Evolutionary conservation across 805 yeast species (phyloP).

Genomic region (Yarrowia phangngaensis): DNA sequence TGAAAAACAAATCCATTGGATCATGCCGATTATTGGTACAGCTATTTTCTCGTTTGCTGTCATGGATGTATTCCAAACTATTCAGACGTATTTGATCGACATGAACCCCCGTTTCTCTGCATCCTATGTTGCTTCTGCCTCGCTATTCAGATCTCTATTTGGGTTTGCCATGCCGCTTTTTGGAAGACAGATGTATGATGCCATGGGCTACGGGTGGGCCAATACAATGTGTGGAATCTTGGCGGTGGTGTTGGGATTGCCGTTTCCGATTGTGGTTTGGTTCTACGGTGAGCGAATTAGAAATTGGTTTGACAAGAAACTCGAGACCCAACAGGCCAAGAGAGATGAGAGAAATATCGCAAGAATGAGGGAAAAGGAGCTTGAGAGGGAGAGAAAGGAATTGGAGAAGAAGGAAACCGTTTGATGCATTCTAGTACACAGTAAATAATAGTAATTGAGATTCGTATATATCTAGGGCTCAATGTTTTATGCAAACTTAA

Average conservation of each 20-base stretch:
- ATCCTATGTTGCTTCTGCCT: slow-evolving; percentile 64
- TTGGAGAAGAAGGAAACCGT: slow-evolving; percentile 2
- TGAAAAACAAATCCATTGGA: slow-evolving; percentile 53
- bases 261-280: slow-evolving; percentile 56
- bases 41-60: slow-evolving; percentile 57
- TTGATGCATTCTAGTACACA: too few relatives aligned
- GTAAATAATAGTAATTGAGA: too few relatives aligned
- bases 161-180: slow-evolving; percentile 70
- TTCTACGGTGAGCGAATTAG: slow-evolving; percentile 56
- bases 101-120: slow-evolving; percentile 67
- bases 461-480: too few relatives aligned
- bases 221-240: slow-evolving; percentile 58
- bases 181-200: slow-evolving; percentile 54
- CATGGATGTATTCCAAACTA: slow-evolving; percentile 63
- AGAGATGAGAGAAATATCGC: slow-evolving; percentile 45
- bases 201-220: slow-evolving; percentile 68
- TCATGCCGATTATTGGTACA: slow-evolving; percentile 61
- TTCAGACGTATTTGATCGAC: slow-evolving; percentile 65
- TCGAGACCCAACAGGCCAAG: slow-evolving; percentile 48
- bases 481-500: too few relatives aligned
- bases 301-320: slow-evolving; percentile 52
- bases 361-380: slow-evolving; percentile 30
- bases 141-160: slow-evolving; percentile 60
- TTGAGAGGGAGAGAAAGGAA: slow-evolving; percentile 14
- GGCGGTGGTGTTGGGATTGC: slow-evolving; percentile 57